Evolutionary conservation across 495 filamentous ascomycete species (phyloP).

Genomic region (Clavariopsis aquatica): DNA sequence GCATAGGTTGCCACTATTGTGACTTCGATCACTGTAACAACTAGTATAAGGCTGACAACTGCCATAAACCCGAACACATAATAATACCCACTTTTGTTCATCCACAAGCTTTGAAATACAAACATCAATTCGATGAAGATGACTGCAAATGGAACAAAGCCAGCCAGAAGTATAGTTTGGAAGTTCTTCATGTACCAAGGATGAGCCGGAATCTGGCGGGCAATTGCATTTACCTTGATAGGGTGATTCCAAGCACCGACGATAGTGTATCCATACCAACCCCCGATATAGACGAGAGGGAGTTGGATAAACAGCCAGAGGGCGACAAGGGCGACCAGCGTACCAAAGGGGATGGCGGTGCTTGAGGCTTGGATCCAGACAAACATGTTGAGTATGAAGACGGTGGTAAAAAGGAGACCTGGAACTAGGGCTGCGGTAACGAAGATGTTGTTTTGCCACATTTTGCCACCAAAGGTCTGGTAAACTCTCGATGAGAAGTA

Average conservation of each 20-base stretch:
- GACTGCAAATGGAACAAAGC: slow-evolving; percentile 86
- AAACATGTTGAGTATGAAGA: slow-evolving; percentile 88
- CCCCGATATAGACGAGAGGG: slow-evolving; percentile 82
- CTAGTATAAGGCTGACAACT: slow-evolving; percentile 70
- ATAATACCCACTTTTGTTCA: slow-evolving; percentile 91
- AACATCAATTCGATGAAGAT: slow-evolving; percentile 93
- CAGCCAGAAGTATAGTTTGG: slow-evolving; percentile 69
- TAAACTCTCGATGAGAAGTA: slow-evolving; percentile 87
- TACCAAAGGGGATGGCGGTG: slow-evolving; percentile 87
- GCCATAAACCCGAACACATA: slow-evolving; percentile 92
- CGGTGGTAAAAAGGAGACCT: slow-evolving; percentile 72
- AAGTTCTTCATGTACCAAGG: slow-evolving; percentile 74
- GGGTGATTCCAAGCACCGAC: slow-evolving; percentile 79
- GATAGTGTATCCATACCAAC: slow-evolving; percentile 73
- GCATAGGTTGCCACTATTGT: slow-evolving; percentile 88
- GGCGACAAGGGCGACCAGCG: slow-evolving; percentile 71
- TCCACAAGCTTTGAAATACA: slow-evolving; percentile 88
- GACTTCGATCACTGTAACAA: slow-evolving; percentile 82
- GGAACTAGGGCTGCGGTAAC: slow-evolving; percentile 85
- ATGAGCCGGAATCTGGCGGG: slow-evolving; percentile 76
- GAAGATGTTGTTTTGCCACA: slow-evolving; percentile 79
- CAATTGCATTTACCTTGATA: slow-evolving; percentile 72
- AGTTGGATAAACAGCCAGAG: slow-evolving; percentile 91
- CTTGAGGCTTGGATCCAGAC: slow-evolving; percentile 92
- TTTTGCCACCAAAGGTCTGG: slow-evolving; percentile 78